Evolutionary conservation across 176 grass and related monocot species (phyloP).

Genomic region (Avena eriantha): DNA sequence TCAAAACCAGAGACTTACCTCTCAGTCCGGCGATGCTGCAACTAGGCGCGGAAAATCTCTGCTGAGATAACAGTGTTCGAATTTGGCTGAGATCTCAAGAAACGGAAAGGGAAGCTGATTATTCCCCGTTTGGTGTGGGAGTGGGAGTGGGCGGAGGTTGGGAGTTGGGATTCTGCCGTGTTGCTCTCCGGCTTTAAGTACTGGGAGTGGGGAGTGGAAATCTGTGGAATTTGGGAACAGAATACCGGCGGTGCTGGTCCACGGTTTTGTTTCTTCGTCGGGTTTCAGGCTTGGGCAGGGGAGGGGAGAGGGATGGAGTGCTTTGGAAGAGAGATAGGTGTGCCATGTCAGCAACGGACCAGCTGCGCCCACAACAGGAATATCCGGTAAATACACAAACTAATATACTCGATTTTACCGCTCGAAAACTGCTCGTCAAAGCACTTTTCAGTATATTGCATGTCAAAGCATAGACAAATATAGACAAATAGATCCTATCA

Average conservation of each 20-base stretch:
- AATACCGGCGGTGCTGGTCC: constrained; percentile 55
- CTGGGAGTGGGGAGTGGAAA: constrained; percentile 34
- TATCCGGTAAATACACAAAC: too few species aligned
- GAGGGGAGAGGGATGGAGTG: not conserved
- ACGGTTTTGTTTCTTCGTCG: constrained; percentile 52
- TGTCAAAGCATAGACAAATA: too few species aligned
- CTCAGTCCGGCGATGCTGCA: constrained; percentile 5
- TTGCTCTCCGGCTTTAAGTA: constrained; percentile 43
- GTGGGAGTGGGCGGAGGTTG: not conserved
- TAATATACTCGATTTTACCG: too few species aligned
- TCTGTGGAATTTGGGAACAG: constrained; percentile 41
- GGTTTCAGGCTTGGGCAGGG: constrained; percentile 17
- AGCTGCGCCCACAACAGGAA: too few species aligned
- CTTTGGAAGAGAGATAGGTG: constrained; percentile 26
- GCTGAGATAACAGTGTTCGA: not conserved
- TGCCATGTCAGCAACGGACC: constrained; percentile 36
- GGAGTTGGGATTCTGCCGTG: constrained; percentile 15
- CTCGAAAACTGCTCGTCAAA: too few species aligned
- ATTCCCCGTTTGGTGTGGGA: not conserved
- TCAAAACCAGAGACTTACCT: constrained; percentile 1
- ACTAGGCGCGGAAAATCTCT: not conserved
- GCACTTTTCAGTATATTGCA: too few species aligned
- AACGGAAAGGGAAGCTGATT: constrained; percentile 9
- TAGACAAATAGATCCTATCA: too few species aligned
- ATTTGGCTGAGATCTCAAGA: constrained; percentile 25